Conservation (phyloP, 768 basidiomycete species). For the Lentinula lateritia region DNA sequence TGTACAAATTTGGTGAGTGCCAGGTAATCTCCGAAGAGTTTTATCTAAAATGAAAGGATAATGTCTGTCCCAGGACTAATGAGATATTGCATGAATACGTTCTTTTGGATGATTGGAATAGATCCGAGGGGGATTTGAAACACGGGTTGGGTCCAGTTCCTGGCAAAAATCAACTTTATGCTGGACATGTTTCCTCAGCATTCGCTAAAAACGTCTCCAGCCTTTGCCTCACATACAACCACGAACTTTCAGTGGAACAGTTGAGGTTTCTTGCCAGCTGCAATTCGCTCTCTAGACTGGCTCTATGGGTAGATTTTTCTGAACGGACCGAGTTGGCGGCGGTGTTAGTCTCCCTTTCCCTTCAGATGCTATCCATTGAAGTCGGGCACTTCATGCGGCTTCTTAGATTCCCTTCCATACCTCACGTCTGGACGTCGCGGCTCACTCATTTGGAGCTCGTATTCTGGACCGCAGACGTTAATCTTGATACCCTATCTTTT, state of each 20-base stretch:
- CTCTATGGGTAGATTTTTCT: constrained; percentile 2
- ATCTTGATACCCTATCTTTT: not conserved
- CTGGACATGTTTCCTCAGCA: not conserved
- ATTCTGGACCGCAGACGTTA: not conserved
- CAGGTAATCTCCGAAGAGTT: not conserved
- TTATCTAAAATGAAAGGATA: not conserved
- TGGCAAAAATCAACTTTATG: constrained; percentile 2
- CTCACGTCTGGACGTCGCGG: not conserved
- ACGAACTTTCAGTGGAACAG: not conserved
- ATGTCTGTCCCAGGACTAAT: not conserved
- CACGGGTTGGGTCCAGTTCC: not conserved
- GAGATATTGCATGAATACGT: constrained; percentile 7
- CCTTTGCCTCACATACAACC: constrained; percentile 6
- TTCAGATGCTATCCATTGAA: not conserved
- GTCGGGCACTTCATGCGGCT: constrained; percentile 1
- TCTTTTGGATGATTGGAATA: constrained; percentile 1
- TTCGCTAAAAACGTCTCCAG: constrained; percentile 3
- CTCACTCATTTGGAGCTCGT: constrained; percentile 5
- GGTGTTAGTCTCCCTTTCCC: not conserved
- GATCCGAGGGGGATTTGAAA: constrained; percentile 4
- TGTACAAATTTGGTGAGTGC: constrained; percentile 1
- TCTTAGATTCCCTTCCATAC: not conserved
- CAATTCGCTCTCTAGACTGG: not conserved
- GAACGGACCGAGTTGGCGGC: not conserved
- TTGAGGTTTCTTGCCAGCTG: not conserved